Base-by-base conservation (phyloP, 805 yeast species). In the Maudiozyma turicensis region DNA sequence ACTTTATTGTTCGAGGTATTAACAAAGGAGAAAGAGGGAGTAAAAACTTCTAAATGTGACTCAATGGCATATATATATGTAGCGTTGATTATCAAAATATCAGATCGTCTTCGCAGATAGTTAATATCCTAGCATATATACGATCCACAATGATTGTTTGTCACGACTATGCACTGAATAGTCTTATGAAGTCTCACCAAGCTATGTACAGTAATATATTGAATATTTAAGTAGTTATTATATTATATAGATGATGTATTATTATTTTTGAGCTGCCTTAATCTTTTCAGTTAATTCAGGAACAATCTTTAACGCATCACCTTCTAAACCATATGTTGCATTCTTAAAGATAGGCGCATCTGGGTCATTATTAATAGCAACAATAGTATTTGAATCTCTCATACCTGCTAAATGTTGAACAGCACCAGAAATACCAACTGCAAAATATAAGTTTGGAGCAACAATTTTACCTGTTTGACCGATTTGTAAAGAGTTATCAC, bases 401-500 rank as follows among this genome's bases (percentile, higher is more conserved):
- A 91, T 91, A 55, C 99, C 99, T 1, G 99, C 99, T 61, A 93
- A 73, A 70, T 91, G 99, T 72, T 91, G 99, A 61, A 91, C 91
- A 33, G 99, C 99, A 53, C 99, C 99, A 20, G 95, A 85, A 50
- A 93, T 80, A 54, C 99, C 99, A 40, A 90, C 81, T 3, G 97
- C 98, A 43, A 93, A 69, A 66, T 93, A 93, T 54, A 90, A 75
- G 40, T 90, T 96, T 40, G 99, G 99, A 7, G 98, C 98, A 34
- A 93, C 95, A 48, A 90, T 90, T 68, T 93, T 93, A 58, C 99
- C 99, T 8, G 99, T 91, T 71, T 91, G 99, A 48, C 99, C 99
- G 53, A 91, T 90, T 70, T 91, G 99, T 59, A 91, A 76, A 8
- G 98, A 89, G 71, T 91, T 93, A 64, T 93, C 98, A 63, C 95